Base-by-base conservation (phyloP, 805 yeast species). In the Schwanniomyces yamadae region DNA sequence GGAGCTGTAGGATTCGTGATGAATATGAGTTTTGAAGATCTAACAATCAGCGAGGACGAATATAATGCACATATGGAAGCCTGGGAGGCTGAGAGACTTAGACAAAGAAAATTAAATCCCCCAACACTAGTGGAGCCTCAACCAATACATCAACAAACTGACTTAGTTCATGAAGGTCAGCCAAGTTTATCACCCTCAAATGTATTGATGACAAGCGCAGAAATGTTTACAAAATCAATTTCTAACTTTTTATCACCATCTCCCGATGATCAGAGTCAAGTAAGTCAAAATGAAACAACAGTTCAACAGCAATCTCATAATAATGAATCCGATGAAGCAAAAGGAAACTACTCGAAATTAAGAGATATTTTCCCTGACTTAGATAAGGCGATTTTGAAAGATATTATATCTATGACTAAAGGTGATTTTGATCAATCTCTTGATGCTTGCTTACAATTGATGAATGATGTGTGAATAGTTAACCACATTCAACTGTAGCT, bases 1-100 rank as follows among this genome's bases (percentile, higher is more conserved):
- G 95, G 95, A 1, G 97, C 97, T 1, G 77, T 89, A 9, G 78
- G 82, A 41, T 93, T 88, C 54, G 75, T 93, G 7, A 77, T 79
- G 37, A 75, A 78, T 9, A 56, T 93, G 28, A 75, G 70, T 22
- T 58, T 63, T 23, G 71, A 75, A 1, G 73, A 79, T 17, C 64
- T 89, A 30, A 80, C 89, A 1, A 76, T 87, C 3, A 54, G 65
- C 1, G 75, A 78, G 36, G 77, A 74, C 26, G 88, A 82, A 45
- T 82, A 66, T 42, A 74, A 73, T 46, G 74, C 76, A 3, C 69
- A 72, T 42, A 70, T 61, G 66, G 82, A 69, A 58, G 77, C 65
- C 54, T 67, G 71, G 72, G 68, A 60, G 15, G 73, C 68, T 12
- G 55, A 57, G 39, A 56, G 50, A 39, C 49, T 61, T 9, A 34